Evolutionary conservation across 2,329 filamentous ascomycete genomes (phyloP).

Genomic region (Xenoacremonium recifei): DNA sequence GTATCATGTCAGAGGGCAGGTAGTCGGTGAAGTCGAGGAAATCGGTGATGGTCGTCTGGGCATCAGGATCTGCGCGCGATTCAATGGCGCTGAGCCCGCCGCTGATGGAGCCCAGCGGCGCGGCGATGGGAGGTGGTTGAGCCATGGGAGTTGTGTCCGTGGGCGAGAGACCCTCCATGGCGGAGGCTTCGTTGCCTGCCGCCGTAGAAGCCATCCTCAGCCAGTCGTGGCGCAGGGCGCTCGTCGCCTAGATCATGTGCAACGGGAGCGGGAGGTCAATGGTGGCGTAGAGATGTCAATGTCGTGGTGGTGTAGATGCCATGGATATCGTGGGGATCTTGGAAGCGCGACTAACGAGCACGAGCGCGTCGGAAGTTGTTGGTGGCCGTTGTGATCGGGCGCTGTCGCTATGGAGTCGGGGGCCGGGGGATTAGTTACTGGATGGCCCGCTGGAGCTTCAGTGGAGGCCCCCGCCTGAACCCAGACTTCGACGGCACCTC

Average conservation of each 20-base stretch:
- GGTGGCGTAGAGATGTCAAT: slow-evolving; percentile 4
- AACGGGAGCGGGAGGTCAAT: neutral
- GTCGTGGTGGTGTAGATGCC: slow-evolving; percentile 11
- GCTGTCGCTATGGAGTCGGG: slow-evolving; percentile 8
- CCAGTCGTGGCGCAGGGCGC: slow-evolving; percentile 4
- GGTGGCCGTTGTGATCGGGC: neutral
- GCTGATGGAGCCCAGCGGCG: slow-evolving; percentile 30
- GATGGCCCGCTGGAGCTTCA: too few relatives aligned
- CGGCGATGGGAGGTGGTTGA: slow-evolving; percentile 15
- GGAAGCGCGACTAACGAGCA: neutral
- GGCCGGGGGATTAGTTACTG: too few relatives aligned
- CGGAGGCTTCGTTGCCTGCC: slow-evolving; percentile 17
- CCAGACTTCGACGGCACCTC: slow-evolving; percentile 13
- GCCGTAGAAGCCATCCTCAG: slow-evolving; percentile 26
- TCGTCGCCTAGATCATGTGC: slow-evolving; percentile 4
- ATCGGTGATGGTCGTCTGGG: slow-evolving; percentile 67
- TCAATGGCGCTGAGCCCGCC: slow-evolving; percentile 38
- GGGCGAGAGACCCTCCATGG: slow-evolving; percentile 26
- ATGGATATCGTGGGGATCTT: neutral
- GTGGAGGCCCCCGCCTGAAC: too few relatives aligned
- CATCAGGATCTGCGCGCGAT: slow-evolving; percentile 62
- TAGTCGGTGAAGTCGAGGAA: slow-evolving; percentile 71
- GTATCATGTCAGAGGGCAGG: slow-evolving; percentile 63
- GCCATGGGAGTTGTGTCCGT: slow-evolving; percentile 25
- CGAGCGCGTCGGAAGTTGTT: neutral